phyloP scores from a whole-genome alignment of 805 yeast genomes.

The Pichia exigua region DNA sequence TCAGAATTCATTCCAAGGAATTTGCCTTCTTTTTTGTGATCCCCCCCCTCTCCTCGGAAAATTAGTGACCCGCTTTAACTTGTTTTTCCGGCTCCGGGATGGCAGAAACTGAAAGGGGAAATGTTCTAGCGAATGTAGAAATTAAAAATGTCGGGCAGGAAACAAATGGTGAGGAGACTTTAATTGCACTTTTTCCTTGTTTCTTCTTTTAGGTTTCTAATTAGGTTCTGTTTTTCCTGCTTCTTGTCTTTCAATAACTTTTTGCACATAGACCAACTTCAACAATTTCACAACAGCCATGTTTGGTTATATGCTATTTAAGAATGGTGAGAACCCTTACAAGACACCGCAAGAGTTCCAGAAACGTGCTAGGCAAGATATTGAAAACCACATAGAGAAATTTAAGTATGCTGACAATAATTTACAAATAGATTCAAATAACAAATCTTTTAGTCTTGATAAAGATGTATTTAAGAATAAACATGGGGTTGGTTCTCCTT shows the following conservation, averaged over 20 bases:
- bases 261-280: neutral
- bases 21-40: neutral
- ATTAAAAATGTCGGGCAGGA: neutral
- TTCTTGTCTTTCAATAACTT: neutral
- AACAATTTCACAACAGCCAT: conserved; percentile 10
- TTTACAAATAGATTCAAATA: neutral
- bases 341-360: conserved; percentile 28
- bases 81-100: neutral
- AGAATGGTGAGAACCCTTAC: conserved; percentile 21
- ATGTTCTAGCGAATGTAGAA: neutral
- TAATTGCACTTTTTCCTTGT: neutral
- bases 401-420: neutral
- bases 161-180: neutral
- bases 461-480: neutral
- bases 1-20: too few relatives aligned
- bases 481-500: neutral
- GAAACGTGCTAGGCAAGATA: conserved; percentile 27
- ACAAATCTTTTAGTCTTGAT: neutral
- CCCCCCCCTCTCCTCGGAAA: neutral
- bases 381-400: conserved; percentile 22
- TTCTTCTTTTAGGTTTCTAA: neutral
- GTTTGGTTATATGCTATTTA: conserved; percentile 27
- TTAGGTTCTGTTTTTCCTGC: neutral
- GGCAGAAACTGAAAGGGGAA: neutral
- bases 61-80: neutral